Percentiles rank a stretch among this genome's conserved stretches.
These are phyloP conservation scores for Dispira simplex DNA, from an alignment of 192 early-diverging fungal species.

Conservation along the genomic window DNA sequence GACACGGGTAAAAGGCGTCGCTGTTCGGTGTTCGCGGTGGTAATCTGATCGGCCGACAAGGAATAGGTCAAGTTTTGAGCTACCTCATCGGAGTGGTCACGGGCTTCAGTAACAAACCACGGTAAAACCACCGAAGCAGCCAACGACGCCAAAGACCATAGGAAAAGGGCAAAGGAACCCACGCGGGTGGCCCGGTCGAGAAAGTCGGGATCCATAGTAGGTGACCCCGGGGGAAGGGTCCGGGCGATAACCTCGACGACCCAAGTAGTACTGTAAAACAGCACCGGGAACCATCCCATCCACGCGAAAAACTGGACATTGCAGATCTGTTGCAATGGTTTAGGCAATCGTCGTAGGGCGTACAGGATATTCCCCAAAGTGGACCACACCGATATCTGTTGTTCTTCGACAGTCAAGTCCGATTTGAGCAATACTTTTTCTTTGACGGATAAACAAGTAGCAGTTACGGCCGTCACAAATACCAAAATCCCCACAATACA, in stretches of 20 bases:
- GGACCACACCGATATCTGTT: background rate
- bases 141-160: conserved; percentile 60
- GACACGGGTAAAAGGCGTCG: background rate
- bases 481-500: conserved; percentile 51
- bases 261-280: conserved; percentile 67
- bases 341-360: conserved; percentile 48
- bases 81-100: background rate
- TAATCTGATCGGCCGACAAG: background rate
- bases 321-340: conserved; percentile 56
- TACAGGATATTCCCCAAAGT: background rate
- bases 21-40: background rate
- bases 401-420: background rate
- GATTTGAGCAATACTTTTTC: conserved; percentile 23
- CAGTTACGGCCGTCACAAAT: conserved; percentile 34
- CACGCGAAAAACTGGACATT: conserved; percentile 89
- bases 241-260: conserved; percentile 20
- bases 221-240: conserved; percentile 15
- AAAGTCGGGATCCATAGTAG: conserved; percentile 16
- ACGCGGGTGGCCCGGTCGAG: conserved; percentile 46
- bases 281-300: conserved; percentile 94
- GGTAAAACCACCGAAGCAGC: conserved; percentile 23
- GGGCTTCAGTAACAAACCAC: conserved; percentile 5
- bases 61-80: background rate
- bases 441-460: conserved; percentile 48
- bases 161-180: conserved; percentile 75